Evolutionary conservation across 202 grass and related monocot genomes (phyloP).

Genomic region (Bolboschoenoplectus hybrid): DNA sequence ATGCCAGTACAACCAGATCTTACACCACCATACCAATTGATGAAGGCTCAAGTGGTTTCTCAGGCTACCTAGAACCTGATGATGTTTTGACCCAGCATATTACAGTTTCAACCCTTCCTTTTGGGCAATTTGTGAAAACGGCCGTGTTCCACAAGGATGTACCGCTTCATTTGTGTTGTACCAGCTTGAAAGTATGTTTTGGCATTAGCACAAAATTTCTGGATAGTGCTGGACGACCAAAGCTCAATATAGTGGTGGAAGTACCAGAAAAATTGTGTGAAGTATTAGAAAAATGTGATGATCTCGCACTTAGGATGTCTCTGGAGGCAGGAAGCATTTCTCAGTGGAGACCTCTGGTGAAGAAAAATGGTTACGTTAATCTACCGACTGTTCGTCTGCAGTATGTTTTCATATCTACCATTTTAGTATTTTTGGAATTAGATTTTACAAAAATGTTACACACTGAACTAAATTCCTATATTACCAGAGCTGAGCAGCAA

Average conservation of each 20-base stretch:
- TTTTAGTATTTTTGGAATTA: background rate
- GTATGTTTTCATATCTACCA: slow-evolving; percentile 51
- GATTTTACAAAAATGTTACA: background rate
- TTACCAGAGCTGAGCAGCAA: background rate
- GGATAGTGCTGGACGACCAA: slow-evolving; percentile 68
- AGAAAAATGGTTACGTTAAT: slow-evolving; percentile 66
- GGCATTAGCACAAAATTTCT: slow-evolving; percentile 68
- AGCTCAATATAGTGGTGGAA: slow-evolving; percentile 70
- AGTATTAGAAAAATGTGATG: slow-evolving; percentile 72
- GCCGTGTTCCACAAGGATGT: slow-evolving; percentile 56
- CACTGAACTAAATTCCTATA: background rate
- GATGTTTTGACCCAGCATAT: slow-evolving; percentile 64
- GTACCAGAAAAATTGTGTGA: slow-evolving; percentile 66
- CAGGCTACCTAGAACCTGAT: slow-evolving; percentile 60
- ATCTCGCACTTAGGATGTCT: slow-evolving; percentile 52
- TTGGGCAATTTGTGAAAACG: slow-evolving; percentile 54
- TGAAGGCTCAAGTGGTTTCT: slow-evolving; percentile 57
- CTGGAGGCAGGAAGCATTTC: slow-evolving; percentile 69
- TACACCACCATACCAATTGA: slow-evolving; percentile 38
- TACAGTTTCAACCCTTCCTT: slow-evolving; percentile 46
- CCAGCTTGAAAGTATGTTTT: slow-evolving; percentile 57
- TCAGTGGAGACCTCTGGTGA: slow-evolving; percentile 78
- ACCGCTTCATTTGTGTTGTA: slow-evolving; percentile 62
- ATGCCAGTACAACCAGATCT: slow-evolving; percentile 9
- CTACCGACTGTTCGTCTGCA: slow-evolving; percentile 60